Base-by-base conservation (phyloP, 805 yeast genomes). In the Candida qinlingensis region DNA sequence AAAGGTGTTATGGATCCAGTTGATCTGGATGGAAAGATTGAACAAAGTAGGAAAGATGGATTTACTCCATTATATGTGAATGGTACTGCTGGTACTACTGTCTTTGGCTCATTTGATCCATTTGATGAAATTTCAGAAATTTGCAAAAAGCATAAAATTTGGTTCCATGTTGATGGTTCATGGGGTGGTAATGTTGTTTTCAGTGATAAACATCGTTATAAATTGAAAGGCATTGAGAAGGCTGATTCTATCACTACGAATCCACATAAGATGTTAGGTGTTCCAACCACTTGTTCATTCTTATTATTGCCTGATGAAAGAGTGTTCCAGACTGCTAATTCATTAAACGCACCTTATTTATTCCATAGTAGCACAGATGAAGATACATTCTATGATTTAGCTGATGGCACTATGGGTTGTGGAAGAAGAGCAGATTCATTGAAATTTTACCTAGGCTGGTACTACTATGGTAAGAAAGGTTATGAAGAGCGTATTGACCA, bases 371-470 rank as follows among this genome's bases (percentile, higher is more conserved):
- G 68, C n/a, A 63, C 65, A 10, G 75, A 68, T 38, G 77, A 71
- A 4, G 85, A 77, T 28, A 80, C 77, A 2, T 58, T 75, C 63
- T 85, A 71, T 59, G 96, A 87, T 56, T 74, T 87, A 48, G 96
- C 92, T 1, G 92, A 86, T 63, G 95, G 94, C 11, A 88, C 96
- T 3, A 83, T 88, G 91, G 96, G 95, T 7, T 87, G 96, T 63
- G 96, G 96, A 11, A 77, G 96, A 56, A 75, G 96, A 47, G 81
- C 94, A 0, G 96, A 88, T 63, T 78, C 92, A 4, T 69, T 87
- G 63, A 87, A 87, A 66, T 72, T 88, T 58, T 87, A 84, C 63
- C 63, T 88, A 61, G 81, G 86, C 1, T 87, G 96, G 96, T 70
- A 83, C 50, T 88, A 84, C 71, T 88, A 83, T 58, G 96, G 96